phyloP scores from a whole-genome alignment of 1,284 basidiomycete species.

The Omphalotus olearius region DNA sequence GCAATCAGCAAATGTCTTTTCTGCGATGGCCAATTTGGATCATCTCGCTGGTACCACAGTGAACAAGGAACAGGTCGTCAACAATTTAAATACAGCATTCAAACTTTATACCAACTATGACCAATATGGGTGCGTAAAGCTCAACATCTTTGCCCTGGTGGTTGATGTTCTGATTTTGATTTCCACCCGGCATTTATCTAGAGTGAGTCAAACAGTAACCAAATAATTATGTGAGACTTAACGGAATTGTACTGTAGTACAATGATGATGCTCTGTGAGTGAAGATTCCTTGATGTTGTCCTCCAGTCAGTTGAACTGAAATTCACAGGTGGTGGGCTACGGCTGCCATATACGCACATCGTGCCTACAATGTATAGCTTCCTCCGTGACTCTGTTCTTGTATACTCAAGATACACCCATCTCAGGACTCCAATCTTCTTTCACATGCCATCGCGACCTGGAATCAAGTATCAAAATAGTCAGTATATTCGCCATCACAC shows the following conservation, averaged over 20 bases:
- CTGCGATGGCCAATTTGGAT: conserved; percentile 43
- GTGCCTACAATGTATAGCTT: conserved; percentile 31
- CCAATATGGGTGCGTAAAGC: conserved; percentile 29
- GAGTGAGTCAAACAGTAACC: too few relatives aligned
- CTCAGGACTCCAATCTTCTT: conserved; percentile 31
- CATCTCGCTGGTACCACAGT: conserved; percentile 29
- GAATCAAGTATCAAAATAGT: conserved; percentile 44
- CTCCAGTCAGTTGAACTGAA: background rate
- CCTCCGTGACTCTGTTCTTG: background rate
- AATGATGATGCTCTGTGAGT: conserved; percentile 44
- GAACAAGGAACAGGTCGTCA: conserved; percentile 32
- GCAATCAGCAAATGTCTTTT: conserved; percentile 46
- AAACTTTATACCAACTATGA: conserved; percentile 35
- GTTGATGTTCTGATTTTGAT: too few relatives aligned
- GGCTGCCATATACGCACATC: conserved; percentile 43
- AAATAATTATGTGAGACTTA: too few relatives aligned
- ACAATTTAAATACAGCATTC: conserved; percentile 38
- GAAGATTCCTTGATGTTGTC: background rate
- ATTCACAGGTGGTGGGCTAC: conserved; percentile 45
- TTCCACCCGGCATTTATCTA: too few relatives aligned
- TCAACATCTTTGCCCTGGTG: conserved; percentile 7
- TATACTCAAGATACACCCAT: background rate
- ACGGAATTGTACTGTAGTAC: conserved; percentile 19
- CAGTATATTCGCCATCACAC: conserved; percentile 15
- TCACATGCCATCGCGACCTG: conserved; percentile 43